phyloP scores from a whole-genome alignment of 495 filamentous ascomycete species.

The Lasiosphaeria hispida region DNA sequence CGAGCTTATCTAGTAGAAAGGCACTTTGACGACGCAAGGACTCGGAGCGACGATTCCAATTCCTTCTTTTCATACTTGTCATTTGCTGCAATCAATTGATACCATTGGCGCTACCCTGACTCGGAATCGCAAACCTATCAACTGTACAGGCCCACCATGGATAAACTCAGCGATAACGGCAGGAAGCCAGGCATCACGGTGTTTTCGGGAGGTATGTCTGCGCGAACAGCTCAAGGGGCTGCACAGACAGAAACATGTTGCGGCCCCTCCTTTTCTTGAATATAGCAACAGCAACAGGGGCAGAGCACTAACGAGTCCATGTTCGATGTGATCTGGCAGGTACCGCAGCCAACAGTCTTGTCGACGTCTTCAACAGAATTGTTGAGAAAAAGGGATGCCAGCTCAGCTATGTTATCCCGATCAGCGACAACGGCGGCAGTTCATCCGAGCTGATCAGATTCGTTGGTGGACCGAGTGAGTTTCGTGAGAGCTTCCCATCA shows the following conservation, averaged over 20 bases:
- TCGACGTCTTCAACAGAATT: constrained; percentile 81
- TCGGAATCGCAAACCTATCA: too few species aligned
- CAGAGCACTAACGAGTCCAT: neutral
- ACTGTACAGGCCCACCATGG: too few species aligned
- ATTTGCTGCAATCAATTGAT: too few species aligned
- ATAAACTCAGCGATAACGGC: constrained; percentile 1
- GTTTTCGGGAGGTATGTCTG: constrained; percentile 30
- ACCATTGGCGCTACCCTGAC: too few species aligned
- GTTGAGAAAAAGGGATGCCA: constrained; percentile 65
- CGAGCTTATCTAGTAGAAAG: constrained; percentile 2
- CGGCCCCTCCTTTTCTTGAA: neutral
- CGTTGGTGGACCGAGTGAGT: constrained; percentile 73
- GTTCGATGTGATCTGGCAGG: constrained; percentile 52
- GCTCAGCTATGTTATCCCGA: constrained; percentile 85
- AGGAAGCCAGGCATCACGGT: constrained; percentile 27
- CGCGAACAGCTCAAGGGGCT: too few species aligned
- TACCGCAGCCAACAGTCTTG: constrained; percentile 88
- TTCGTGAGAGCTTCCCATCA: neutral
- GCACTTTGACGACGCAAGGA: too few species aligned
- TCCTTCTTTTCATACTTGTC: neutral
- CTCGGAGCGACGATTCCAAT: neutral
- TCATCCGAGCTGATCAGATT: constrained; percentile 90
- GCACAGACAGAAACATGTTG: neutral
- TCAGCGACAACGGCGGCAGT: constrained; percentile 91
- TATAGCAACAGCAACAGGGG: neutral